A percentile compares a stretch with the other conserved stretches of the same genome.
Conservation (phyloP, 345 rosid species). For the Populus ilicifolia region DNA sequence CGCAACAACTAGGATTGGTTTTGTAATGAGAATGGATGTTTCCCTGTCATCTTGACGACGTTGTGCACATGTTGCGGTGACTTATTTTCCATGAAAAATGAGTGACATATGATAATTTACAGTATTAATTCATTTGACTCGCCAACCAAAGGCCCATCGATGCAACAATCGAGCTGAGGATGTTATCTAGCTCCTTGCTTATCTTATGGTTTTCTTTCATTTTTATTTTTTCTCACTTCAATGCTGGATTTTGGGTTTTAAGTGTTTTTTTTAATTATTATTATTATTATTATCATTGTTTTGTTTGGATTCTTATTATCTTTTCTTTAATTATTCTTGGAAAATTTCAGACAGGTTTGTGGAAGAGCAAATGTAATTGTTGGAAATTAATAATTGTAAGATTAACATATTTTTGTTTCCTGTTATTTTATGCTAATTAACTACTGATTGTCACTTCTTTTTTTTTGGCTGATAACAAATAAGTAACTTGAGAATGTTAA, state of each 20-base stretch:
- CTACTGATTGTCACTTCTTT: neutral
- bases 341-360: neutral
- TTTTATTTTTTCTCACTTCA: neutral
- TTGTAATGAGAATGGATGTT: neutral
- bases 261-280: neutral
- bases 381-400: neutral
- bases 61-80: neutral
- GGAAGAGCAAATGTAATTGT: neutral
- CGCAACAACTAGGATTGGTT: neutral
- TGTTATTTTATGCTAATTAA: neutral
- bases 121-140: constrained; percentile 11
- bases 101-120: no score
- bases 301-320: no score
- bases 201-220: neutral
- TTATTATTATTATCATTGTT: no score
- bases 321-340: no score
- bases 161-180: constrained; percentile 97
- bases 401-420: neutral
- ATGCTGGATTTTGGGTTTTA: neutral
- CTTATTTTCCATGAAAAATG: neutral
- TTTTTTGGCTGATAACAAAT: no score
- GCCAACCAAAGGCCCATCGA: constrained; percentile 87
- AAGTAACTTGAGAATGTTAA: no score
- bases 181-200: constrained; percentile 55
- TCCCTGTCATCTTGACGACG: neutral